A percentile compares a stretch with the other conserved stretches of the same genome.
These are phyloP conservation scores for Alternaria dauci DNA, from an alignment of 2,329 filamentous ascomycete genomes.

Conservation along the genomic window DNA sequence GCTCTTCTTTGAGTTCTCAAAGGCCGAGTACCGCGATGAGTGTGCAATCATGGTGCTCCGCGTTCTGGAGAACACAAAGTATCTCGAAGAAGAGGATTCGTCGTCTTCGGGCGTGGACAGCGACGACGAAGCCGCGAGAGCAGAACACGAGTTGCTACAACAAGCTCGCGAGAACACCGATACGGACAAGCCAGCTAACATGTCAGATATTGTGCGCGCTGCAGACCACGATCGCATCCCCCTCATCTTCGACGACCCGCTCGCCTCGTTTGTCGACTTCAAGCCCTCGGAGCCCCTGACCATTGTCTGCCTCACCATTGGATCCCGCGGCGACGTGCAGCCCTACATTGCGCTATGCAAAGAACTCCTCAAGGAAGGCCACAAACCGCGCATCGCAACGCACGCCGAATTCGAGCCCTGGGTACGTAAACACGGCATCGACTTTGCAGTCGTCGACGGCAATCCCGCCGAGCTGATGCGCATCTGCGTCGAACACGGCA, in stretches of 20 bases:
- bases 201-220: slow-evolving; percentile 41
- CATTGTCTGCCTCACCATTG: slow-evolving; percentile 94
- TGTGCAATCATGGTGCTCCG: slow-evolving; percentile 83
- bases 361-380: slow-evolving; percentile 85
- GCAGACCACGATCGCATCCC: slow-evolving; percentile 68
- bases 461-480: slow-evolving; percentile 95
- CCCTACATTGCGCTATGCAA: slow-evolving; percentile 98
- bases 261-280: slow-evolving; percentile 88
- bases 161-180: slow-evolving; percentile 67
- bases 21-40: slow-evolving; percentile 82
- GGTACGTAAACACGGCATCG: slow-evolving; percentile 92
- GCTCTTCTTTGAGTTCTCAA: slow-evolving; percentile 91
- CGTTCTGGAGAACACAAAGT: slow-evolving; percentile 75
- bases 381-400: slow-evolving; percentile 86
- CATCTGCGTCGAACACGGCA: slow-evolving; percentile 95
- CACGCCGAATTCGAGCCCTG: slow-evolving; percentile 89
- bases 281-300: slow-evolving; percentile 81
- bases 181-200: slow-evolving; percentile 25
- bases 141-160: slow-evolving; percentile 82
- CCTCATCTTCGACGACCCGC: slow-evolving; percentile 88
- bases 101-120: slow-evolving; percentile 73
- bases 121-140: slow-evolving; percentile 76
- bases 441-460: slow-evolving; percentile 86
- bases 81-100: slow-evolving; percentile 73
- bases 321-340: slow-evolving; percentile 94